Evolutionary conservation across 129 eudicot genomes (phyloP).

Genomic region (Chrysanthemum seticuspe): DNA sequence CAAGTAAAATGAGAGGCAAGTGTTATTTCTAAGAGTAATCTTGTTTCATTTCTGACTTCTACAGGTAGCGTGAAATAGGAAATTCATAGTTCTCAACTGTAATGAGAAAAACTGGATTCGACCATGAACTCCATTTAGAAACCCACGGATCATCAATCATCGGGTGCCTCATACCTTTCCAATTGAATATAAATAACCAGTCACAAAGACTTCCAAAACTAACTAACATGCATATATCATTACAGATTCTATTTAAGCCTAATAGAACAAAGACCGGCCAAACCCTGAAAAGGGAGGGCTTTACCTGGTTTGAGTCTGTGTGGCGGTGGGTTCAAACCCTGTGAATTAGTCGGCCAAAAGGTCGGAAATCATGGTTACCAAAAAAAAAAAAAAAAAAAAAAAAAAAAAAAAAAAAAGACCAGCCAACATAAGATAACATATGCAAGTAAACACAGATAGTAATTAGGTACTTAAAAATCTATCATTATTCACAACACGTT

Average conservation of each 20-base stretch:
- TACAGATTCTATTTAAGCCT: not conserved
- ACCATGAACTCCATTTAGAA: slow-evolving; percentile 8
- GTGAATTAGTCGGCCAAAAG: too few relatives aligned
- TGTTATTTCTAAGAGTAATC: slow-evolving; percentile 8
- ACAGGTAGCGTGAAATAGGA: not conserved
- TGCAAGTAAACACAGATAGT: not conserved
- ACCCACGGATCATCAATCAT: slow-evolving; percentile 6
- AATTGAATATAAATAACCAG: not conserved
- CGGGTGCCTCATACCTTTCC: not conserved
- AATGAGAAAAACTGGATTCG: not conserved
- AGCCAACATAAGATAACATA: not conserved
- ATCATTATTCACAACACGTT: not conserved
- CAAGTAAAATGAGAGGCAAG: slow-evolving; percentile 2
- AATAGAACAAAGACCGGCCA: not conserved
- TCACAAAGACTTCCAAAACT: not conserved
- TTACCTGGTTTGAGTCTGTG: too few relatives aligned
- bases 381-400: too few relatives aligned
- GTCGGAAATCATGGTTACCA: too few relatives aligned
- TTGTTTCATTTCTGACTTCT: slow-evolving; percentile 6
- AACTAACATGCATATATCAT: not conserved
- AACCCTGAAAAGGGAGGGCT: too few relatives aligned
- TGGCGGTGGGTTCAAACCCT: too few relatives aligned
- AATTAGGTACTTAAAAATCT: not conserved
- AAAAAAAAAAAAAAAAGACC: too few relatives aligned
- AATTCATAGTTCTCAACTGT: slow-evolving; percentile 2